Evolutionary conservation across 805 yeast genomes (phyloP), one percentile per base, ranked within the genome.

Genomic region (Metschnikowia santaceciliae): DNA sequence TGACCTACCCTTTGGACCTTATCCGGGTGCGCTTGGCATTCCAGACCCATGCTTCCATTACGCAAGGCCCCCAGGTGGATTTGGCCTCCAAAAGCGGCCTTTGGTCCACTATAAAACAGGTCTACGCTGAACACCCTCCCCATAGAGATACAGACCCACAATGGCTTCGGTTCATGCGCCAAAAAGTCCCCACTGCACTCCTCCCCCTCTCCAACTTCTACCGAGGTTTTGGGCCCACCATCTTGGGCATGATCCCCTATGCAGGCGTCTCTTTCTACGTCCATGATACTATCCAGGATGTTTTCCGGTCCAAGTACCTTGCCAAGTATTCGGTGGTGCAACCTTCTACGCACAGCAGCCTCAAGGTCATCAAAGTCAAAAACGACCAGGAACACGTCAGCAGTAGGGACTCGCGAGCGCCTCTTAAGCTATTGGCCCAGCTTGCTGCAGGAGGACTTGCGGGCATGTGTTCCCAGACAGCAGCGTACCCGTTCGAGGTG

Each of bases 181-280:
- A 60, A 54, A 57, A 64, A 49, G 61, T 64, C 47, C 70, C 81
- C 42, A 55, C 57, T 52, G 47, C 58, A 14, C 43, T 72, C 3
- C 61, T 69, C 6, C 67, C 78, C 5, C 51, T 80, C 11, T 70
- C 80, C 47, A 92, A 91, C 70, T 94, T 91, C 67, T 94, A 92
- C 70, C 77, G 97, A 51, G 99, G 99, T 2, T 94, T 92, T 68
- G 80, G 87, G 6, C 96, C 99, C 17, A 94, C 99, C 0, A 84
- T 94, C 42, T 61, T 91, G 38, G 99, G 99, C 10, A 91, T 94
- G 96, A 77, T 94, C 20, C 99, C 99, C 1, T 94, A 94, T 65
- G 99, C 99, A 1, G 99, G 99, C 10, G 97, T 92, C 3, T 88
- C 97, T 3, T 94, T 94, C 63, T 88, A 90, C 70, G 88, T 96